A percentile compares a stretch with the other conserved stretches of the same genome.
These are phyloP conservation scores for Cladosporium sp. DNA, from an alignment of 2,329 filamentous ascomycete genomes.

Conservation along the genomic window DNA sequence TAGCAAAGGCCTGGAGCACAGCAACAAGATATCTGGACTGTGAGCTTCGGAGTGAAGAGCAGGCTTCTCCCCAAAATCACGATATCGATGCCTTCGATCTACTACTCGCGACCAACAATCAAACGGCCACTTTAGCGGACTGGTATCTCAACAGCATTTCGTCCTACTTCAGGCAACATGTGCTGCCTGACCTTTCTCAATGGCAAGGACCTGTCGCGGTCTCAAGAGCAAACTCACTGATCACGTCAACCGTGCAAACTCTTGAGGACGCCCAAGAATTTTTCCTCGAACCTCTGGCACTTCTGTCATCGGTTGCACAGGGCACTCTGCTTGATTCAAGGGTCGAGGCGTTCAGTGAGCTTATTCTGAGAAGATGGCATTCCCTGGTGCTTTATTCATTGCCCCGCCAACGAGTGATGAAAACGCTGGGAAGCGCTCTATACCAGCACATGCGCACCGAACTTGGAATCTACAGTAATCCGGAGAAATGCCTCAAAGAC, in stretches of 20 bases:
- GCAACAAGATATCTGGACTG: constrained; percentile 40
- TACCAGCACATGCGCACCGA: constrained; percentile 23
- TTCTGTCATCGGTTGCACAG: constrained; percentile 27
- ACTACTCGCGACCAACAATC: constrained; percentile 8
- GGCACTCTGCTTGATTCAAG: background rate
- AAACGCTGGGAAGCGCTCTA: constrained; percentile 22
- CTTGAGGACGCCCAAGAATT: constrained; percentile 34
- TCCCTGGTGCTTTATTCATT: constrained; percentile 24
- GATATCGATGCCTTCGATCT: constrained; percentile 18
- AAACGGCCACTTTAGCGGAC: constrained; percentile 26
- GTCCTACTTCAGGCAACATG: constrained; percentile 37
- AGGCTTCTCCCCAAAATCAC: background rate
- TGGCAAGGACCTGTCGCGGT: constrained; percentile 24
- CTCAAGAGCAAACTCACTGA: constrained; percentile 27
- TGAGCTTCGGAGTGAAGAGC: constrained; percentile 9
- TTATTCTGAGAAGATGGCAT: constrained; percentile 20
- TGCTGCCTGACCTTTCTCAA: constrained; percentile 20
- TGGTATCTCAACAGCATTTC: constrained; percentile 45
- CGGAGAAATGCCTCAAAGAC: constrained; percentile 39
- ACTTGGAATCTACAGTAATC: constrained; percentile 15
- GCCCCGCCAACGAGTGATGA: constrained; percentile 25
- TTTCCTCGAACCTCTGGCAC: constrained; percentile 40
- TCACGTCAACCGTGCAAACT: constrained; percentile 34
- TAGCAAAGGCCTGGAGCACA: constrained; percentile 42
- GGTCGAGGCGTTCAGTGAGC: constrained; percentile 35